These are phyloP conservation scores for Carpinus fangiana DNA, from an alignment of 306 rosid species.

Conservation along the genomic window DNA sequence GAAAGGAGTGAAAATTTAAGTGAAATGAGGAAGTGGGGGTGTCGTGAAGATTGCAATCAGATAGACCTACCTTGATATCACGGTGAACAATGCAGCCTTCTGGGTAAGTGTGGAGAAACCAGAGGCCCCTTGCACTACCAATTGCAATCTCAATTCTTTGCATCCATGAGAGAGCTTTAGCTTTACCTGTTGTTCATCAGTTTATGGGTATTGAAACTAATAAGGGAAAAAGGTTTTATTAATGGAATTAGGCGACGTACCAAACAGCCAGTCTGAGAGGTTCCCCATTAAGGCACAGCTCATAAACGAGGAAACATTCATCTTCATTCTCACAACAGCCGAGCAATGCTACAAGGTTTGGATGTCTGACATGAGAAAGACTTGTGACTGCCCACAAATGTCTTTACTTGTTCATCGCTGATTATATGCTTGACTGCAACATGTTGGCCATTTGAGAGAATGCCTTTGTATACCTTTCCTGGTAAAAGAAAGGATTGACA, in stretches of 20 bases:
- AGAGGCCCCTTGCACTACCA: constrained; percentile 60
- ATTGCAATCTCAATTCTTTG: constrained; percentile 58
- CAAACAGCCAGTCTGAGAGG: constrained; percentile 77
- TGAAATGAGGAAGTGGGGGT: background rate
- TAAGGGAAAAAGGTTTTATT: background rate
- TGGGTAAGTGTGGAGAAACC: constrained; percentile 62
- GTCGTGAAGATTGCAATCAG: background rate
- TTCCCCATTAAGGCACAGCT: constrained; percentile 62
- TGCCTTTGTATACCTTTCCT: constrained; percentile 65
- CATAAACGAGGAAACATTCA: constrained; percentile 73
- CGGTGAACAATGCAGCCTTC: constrained; percentile 70
- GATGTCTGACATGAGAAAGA: constrained; percentile 59
- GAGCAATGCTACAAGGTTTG: constrained; percentile 51
- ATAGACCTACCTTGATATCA: constrained; percentile 57
- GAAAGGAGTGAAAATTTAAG: background rate
- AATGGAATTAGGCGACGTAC: constrained; percentile 28
- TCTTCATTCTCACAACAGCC: constrained; percentile 47
- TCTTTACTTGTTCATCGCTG: constrained; percentile 52
- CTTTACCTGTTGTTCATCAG: constrained; percentile 40
- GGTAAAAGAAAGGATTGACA: constrained; percentile 5
- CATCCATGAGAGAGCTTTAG: constrained; percentile 56
- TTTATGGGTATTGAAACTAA: background rate
- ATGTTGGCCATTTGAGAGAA: constrained; percentile 48
- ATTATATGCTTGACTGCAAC: constrained; percentile 66
- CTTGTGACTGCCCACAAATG: constrained; percentile 69